Evolutionary conservation across 2,329 filamentous ascomycete genomes (phyloP), one percentile per base, ranked within the genome.

Genomic region (Aspergillus fumigatus): DNA sequence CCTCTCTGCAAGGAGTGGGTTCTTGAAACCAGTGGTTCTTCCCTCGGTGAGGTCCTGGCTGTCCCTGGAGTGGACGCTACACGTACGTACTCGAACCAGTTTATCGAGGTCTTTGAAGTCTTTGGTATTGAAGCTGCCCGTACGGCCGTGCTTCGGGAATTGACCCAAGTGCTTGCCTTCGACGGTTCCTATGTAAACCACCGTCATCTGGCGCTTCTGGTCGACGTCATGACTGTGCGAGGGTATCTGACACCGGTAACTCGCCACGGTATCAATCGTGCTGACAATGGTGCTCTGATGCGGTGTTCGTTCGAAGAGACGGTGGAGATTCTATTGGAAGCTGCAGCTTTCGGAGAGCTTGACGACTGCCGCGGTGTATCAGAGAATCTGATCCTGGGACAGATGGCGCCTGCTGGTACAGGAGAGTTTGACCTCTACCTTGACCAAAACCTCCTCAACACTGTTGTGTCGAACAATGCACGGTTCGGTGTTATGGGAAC

Each of bases 161-260:
- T 99, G 80, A 91, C 89, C 29, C 87, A 91, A 69, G 94, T 99
- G 71, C 78, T 99, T 79, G 92, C 94, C 26, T 99, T 99, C 72
- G 94, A 97, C 72, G 95, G 95, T 84, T 97, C 94, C 14, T 99
- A 99, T 73, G 94, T 99, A 83, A 99, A 99, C 75, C 92, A 97
- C 78, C 92, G 94, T 69, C 94, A 99, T 79, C 86, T 99, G 79
- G 90, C 92, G 50, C 85, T 99, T 38, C 82, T 99, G 53, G 92
- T 95, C 62, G 94, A 99, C 77, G 91, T 99, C 61, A 99, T 99
- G 94, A 97, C 92, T 27, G 92, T 95, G 68, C 86, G 94, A 68
- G 94, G 94, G 64, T 88, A 89, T 67, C 87, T 99, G 68, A 96
- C 96, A 75, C 93, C 94, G 14, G 93, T 99, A 62, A 99, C 94